Evolutionary conservation across 441 rosid genomes (phyloP), one percentile per base, ranked within the genome.

Genomic region (Corymbia calophylla): DNA sequence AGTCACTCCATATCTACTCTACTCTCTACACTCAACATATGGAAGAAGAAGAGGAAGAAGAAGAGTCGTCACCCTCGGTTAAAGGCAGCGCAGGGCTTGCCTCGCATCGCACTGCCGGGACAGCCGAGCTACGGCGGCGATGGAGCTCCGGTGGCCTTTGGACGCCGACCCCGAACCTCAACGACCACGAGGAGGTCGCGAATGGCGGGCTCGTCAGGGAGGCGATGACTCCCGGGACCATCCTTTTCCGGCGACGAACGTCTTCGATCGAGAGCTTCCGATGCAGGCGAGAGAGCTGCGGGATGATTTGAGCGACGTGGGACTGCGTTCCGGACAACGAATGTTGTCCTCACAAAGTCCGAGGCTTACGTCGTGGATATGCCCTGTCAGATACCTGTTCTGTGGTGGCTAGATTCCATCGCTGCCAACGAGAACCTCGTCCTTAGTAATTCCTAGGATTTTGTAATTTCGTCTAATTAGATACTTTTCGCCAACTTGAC

Each of bases 371-470:
- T 73, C 49, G 84, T 6, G 84, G 84, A 77, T 73, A 73, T 73
- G 51, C 84, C 49, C 29, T 4, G 10, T 6, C 29, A 39, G 51
- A 73, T 23, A 12, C 84, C 7, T 3, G 84, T 12, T 51, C 7
- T 3, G 84, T 12, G 51, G n/a, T 2, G 81, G 48, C 27, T 4
- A 70, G 29, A 70, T 27, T 60, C 51, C 51, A 11, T 10, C 11
- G 51, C 11, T 10, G 70, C 19, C 4, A 1, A 14, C 1, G 35
- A 62, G 35, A n/a, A n/a, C 0, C 35, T 64, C 19, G 9, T 60
- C 14, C 14, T 58, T 0, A 25, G 31, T 29, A 0, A 27, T 60
- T 60, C 66, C 17, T 3, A 27, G 5, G 4, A 0, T 29, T 14
- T 29, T 29, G 68, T 6, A 6, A 62, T 62, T 62, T 62, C 44